A percentile compares a stretch with the other conserved stretches of the same genome.
Evolutionary conservation across 805 yeast species (phyloP).

Genomic region (Zygotorulaspora chibaensis): DNA sequence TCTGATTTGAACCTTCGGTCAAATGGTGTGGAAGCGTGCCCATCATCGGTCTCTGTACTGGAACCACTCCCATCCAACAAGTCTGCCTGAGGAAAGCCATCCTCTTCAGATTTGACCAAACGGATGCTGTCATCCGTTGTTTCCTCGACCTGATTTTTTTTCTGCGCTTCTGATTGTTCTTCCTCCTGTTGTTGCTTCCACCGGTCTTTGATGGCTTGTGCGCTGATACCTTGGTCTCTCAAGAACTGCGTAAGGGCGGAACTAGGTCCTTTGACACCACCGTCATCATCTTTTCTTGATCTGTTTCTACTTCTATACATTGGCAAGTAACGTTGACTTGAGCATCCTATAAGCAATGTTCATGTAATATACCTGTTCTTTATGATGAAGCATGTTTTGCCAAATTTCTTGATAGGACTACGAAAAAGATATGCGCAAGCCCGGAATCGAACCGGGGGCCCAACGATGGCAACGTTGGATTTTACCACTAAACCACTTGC

Average conservation of each 20-base stretch:
- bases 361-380: not conserved
- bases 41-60: conserved; percentile 17
- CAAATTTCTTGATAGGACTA: not conserved
- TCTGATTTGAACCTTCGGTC: conserved; percentile 7
- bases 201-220: conserved; percentile 63
- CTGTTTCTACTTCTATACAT: conserved; percentile 32
- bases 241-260: conserved; percentile 88
- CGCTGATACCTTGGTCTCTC: conserved; percentile 82
- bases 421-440: conserved; percentile 21
- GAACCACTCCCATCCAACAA: conserved; percentile 9
- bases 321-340: not conserved
- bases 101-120: conserved; percentile 22
- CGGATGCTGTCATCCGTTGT: conserved; percentile 20
- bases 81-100: conserved; percentile 5
- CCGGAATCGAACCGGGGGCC: conserved; percentile 31
- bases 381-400: not conserved
- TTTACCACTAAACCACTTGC: conserved; percentile 30
- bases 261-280: conserved; percentile 53
- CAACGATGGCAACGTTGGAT: conserved; percentile 29
- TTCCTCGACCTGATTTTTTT: conserved; percentile 19
- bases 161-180: conserved; percentile 13
- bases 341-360: not conserved
- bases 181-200: conserved; percentile 35
- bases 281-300: conserved; percentile 16
- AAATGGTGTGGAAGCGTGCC: conserved; percentile 6